Evolutionary conservation across 129 eudicot genomes (phyloP), one percentile per base, ranked within the genome.

Genomic region (Flaveria trinervia): DNA sequence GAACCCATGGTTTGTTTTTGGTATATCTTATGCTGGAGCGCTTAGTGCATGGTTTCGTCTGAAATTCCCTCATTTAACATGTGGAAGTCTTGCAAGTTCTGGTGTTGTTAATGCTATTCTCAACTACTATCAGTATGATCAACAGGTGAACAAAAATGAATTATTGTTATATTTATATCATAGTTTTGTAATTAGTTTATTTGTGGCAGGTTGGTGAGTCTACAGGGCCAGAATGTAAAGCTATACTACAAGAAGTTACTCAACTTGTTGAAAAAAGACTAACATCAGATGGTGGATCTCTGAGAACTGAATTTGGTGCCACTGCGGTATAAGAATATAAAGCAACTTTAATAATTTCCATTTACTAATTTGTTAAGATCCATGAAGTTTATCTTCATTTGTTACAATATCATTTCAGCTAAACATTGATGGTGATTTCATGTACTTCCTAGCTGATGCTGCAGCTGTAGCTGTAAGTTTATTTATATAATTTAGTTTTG

Each of bases 71-170:
- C 99, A 95, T 74, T 87, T 95, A 77, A 91, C 99, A 62, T 91
- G 99, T 78, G 99, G 99, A 85, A 95, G 99, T 77, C 92, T 95
- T 80, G 93, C 99, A 65, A 91, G 99, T 79, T 95, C 99, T 55
- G 99, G 86, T 33, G 99, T 95, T 28, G 97, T 95, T 62, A 88
- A 66, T 50, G 89, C 99, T 54, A 86, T 95, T 83, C 86, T 87
- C 70, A 77, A 89, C 86, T 95, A 83, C 79, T 67, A 87, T 9
- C 94, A 91, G 74, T 95, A 91, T 82, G 99, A 95, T 82, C 83
- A 80, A 78, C 99, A 95, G 99, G 99, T 95, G 78, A 75, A 77
- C 22, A 16, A 54, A 48, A 65, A 1, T 65, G 7, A 16, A 1
- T 43, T 57, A 69, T 12, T 16, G 11, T 10, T 44, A 2, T 36